These are phyloP conservation scores for Dictyostelium purpureum DNA, from an alignment of 78 protist species.

Conservation along the genomic window DNA sequence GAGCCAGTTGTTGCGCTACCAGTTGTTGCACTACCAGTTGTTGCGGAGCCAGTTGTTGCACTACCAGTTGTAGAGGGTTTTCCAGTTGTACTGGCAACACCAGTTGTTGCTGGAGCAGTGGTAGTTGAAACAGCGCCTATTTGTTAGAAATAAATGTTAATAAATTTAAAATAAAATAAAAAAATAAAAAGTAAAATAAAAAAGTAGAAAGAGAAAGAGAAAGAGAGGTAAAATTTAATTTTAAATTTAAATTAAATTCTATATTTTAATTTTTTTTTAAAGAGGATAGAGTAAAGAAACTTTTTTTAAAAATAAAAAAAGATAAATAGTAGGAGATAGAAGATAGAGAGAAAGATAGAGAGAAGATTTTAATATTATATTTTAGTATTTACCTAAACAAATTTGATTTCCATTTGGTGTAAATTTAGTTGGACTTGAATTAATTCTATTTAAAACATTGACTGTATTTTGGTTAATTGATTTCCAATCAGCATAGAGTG, in stretches of 20 bases:
- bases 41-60: background rate
- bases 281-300: background rate
- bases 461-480: conserved; percentile 25
- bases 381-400: conserved; percentile 34
- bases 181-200: background rate
- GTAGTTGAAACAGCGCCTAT: background rate
- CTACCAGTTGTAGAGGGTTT: background rate
- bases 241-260: too few relatives aligned
- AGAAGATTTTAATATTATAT: background rate
- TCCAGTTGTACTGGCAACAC: background rate
- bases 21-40: background rate
- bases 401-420: conserved; percentile 3
- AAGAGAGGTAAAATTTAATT: too few relatives aligned
- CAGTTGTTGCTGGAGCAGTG: conserved; percentile 8
- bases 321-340: background rate
- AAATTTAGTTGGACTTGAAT: conserved; percentile 71
- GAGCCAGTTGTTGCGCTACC: conserved; percentile 1
- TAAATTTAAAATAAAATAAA: background rate
- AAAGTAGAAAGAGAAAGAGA: background rate
- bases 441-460: conserved; percentile 13
- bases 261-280: too few relatives aligned
- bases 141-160: background rate
- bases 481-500: conserved; percentile 61
- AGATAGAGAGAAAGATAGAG: background rate
- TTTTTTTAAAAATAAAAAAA: background rate